Percentiles rank a stretch among this genome's conserved stretches.
Conservation (phyloP, 805 yeast species). For the Candida maltosa region DNA sequence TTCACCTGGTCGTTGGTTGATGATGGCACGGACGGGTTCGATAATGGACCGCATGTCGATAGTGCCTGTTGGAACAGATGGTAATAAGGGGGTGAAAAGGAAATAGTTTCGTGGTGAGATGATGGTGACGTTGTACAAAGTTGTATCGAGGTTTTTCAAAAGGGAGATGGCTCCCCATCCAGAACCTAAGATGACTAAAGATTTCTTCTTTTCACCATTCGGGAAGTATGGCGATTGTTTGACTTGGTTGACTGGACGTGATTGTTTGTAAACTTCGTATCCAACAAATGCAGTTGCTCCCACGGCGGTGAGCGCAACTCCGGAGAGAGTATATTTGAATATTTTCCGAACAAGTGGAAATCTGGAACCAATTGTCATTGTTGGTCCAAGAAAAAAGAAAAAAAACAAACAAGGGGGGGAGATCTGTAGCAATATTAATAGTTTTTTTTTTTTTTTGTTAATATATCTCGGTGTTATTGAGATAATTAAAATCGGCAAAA, state of each 20-base stretch:
- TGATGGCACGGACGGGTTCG: constrained; percentile 87
- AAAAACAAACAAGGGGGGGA: too few species aligned
- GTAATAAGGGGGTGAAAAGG: constrained; percentile 91
- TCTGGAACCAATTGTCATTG: too few species aligned
- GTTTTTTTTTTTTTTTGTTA: too few species aligned
- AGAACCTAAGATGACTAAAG: constrained; percentile 75
- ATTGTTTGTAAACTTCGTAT: constrained; percentile 60
- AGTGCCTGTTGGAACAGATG: constrained; percentile 93
- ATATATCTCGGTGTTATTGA: too few species aligned
- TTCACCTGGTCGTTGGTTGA: constrained; percentile 74
- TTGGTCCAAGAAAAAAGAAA: too few species aligned
- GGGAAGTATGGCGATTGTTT: constrained; percentile 55
- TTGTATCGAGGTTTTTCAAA: constrained; percentile 79
- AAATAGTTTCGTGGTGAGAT: constrained; percentile 95
- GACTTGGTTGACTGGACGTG: constrained; percentile 55
- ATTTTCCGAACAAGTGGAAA: too few species aligned
- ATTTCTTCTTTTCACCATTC: constrained; percentile 62
- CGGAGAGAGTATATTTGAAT: too few species aligned
- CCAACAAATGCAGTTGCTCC: constrained; percentile 58
- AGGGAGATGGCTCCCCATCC: constrained; percentile 95
- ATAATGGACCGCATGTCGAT: constrained; percentile 85
- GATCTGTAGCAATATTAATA: too few species aligned
- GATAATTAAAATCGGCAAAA: too few species aligned
- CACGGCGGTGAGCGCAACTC: too few species aligned
- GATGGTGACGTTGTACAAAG: constrained; percentile 81